These are phyloP conservation scores for Stemphylium vesicarium DNA, from an alignment of 2,329 filamentous ascomycete genomes.

Conservation along the genomic window DNA sequence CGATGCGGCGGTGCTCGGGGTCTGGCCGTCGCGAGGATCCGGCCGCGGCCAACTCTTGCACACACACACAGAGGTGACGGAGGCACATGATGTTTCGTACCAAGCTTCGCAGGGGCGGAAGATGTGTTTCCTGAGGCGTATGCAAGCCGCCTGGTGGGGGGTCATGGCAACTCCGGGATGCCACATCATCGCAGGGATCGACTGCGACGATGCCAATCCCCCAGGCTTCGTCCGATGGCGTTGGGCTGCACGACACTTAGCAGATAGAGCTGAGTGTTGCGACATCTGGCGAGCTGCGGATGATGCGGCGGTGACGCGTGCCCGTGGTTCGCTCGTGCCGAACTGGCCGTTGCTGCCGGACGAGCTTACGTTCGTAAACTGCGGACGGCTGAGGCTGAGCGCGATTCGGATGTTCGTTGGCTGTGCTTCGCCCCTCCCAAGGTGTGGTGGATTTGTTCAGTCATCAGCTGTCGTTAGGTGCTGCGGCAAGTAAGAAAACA, in stretches of 20 bases:
- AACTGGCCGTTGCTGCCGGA: conserved; percentile 26
- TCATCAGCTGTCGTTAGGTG: conserved; percentile 32
- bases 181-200: background rate
- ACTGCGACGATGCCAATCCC: no score
- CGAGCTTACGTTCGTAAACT: background rate
- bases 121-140: conserved; percentile 26
- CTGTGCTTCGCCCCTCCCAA: conserved; percentile 37
- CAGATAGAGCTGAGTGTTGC: no score
- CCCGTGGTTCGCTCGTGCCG: conserved; percentile 13
- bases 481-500: conserved; percentile 21
- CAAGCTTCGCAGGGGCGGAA: conserved; percentile 19
- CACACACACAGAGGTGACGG: background rate
- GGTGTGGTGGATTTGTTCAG: conserved; percentile 20
- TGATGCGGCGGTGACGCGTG: conserved; percentile 14
- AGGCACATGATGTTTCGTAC: conserved; percentile 27
- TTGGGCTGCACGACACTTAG: no score
- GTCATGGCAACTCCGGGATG: background rate
- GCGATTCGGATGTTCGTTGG: conserved; percentile 30
- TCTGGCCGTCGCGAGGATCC: conserved; percentile 7
- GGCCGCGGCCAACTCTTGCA: conserved; percentile 10
- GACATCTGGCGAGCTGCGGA: conserved; percentile 1
- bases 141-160: background rate
- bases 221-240: no score
- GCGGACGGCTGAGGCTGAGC: conserved; percentile 41
- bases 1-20: conserved; percentile 9